phyloP scores from a whole-genome alignment of 2,329 filamentous ascomycete species.

The Waltergamsia citrina region DNA sequence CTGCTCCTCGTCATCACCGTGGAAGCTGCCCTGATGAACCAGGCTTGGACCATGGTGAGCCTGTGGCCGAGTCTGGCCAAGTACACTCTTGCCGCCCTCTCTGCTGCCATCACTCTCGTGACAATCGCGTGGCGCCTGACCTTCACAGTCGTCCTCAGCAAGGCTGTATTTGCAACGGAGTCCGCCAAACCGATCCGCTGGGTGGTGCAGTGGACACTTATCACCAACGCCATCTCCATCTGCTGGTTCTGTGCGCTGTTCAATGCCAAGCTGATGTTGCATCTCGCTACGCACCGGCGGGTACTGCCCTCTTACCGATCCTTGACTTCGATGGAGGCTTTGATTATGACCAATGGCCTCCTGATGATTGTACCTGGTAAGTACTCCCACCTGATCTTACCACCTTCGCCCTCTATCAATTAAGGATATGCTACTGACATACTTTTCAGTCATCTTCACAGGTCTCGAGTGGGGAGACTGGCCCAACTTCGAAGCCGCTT shows the following conservation, averaged over 20 bases:
- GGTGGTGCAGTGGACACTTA: conserved; percentile 26
- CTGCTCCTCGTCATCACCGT: conserved; percentile 34
- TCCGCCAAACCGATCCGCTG: conserved; percentile 1
- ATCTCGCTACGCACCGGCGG: conserved; percentile 36
- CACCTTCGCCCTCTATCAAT: not conserved
- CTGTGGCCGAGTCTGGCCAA: conserved; percentile 33
- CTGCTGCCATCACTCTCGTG: conserved; percentile 21
- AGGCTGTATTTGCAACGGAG: conserved; percentile 10
- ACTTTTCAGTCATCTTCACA: conserved; percentile 36
- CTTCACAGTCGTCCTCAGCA: conserved; percentile 24
- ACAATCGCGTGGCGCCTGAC: conserved; percentile 21
- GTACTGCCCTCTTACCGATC: conserved; percentile 31
- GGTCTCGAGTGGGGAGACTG: conserved; percentile 32
- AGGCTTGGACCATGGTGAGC: conserved; percentile 42
- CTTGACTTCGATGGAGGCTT: conserved; percentile 41
- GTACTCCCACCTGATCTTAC: conserved; percentile 5
- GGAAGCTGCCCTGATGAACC: conserved; percentile 36
- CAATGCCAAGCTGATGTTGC: conserved; percentile 37
- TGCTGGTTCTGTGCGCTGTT: conserved; percentile 48
- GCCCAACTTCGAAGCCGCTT: conserved; percentile 37
- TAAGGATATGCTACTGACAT: too few relatives aligned
- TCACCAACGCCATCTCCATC: conserved; percentile 29
- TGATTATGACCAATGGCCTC: conserved; percentile 45
- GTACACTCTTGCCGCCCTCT: conserved; percentile 17
- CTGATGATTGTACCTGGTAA: conserved; percentile 47